Base-by-base conservation (phyloP, 768 basidiomycete genomes). In the Scleroderma citrinum region DNA sequence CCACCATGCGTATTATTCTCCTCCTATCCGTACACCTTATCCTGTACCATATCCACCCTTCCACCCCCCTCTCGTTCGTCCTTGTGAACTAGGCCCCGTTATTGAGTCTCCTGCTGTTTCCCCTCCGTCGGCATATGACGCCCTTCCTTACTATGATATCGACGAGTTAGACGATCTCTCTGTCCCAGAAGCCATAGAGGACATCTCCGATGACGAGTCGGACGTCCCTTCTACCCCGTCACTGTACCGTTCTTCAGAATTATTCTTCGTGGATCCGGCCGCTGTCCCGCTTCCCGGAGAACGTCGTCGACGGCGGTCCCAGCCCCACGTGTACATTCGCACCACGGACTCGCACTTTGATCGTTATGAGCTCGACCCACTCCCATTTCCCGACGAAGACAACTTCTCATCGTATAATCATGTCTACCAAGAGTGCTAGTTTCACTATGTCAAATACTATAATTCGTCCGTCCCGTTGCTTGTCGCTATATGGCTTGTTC, bases 131-230 rank as follows among this genome's bases (percentile, higher is more conserved):
- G 59, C 62, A 52, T 71, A 68, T 70, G 76, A 80, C 61, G 74
- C 83, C 40, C 72, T 85, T 39, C 81, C 87, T 48, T 85, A 83
- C 56, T 76, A 75, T 60, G 73, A 80, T 51, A 61, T 65, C 57
- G 79, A 84, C 67, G 81, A 85, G 67, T 59, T 78, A 55, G 85
- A 85, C 58, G 83, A 84, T 59, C 73, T 81, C 29, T 71, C 83
- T 24, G 78, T 88, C 37, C 87, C 85, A 38, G 87, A 89, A 60
- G 81, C 85, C 36, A 85, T 89, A 74, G 87, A 89, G 64, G 87
- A 90, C 66, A 79, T 76, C 32, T 90, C 87, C 39, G 88, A 90
- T 69, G 87, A 90, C 70, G 88, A 89, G 71, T 87, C 87, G 14
- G 87, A 90, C 57, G 69, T 77, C 5, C 77, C 74, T 10, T 76